Percentiles rank a stretch among this genome's conserved stretches.
Conservation (phyloP, 2,329 filamentous ascomycete species). For the Aspergillus brasiliensis region DNA sequence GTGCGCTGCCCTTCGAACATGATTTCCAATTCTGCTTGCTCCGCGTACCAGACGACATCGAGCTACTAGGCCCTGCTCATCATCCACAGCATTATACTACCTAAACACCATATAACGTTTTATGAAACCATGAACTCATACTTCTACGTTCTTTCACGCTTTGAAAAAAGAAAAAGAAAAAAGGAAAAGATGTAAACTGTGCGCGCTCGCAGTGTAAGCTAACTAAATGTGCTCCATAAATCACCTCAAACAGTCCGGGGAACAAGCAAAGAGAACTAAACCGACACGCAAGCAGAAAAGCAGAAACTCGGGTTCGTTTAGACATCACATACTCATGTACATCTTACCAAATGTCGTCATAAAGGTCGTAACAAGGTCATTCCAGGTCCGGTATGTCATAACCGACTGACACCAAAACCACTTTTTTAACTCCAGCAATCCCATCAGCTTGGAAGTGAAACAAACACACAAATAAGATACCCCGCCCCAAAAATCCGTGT, state of each 20-base stretch:
- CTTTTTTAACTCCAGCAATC: conserved; percentile 31
- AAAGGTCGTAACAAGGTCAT: conserved; percentile 41
- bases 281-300: conserved; percentile 19
- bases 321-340: conserved; percentile 42
- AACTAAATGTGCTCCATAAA: not conserved
- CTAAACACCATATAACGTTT: conserved; percentile 6
- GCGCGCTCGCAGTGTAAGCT: not conserved
- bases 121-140: not conserved
- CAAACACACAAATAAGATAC: conserved; percentile 4
- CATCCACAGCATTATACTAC: conserved; percentile 25
- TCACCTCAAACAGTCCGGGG: conserved; percentile 3
- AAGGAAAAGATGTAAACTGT: not conserved
- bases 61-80: not conserved
- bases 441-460: conserved; percentile 20
- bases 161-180: not conserved
- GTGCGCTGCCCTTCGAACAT: not conserved
- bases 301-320: conserved; percentile 33
- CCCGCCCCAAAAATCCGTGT: conserved; percentile 2
- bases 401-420: conserved; percentile 25
- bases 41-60: not conserved
- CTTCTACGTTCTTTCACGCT: not conserved
- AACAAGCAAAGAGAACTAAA: conserved; percentile 18
- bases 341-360: conserved; percentile 41
- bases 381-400: conserved; percentile 30
- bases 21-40: not conserved